Conservation (phyloP, 768 basidiomycete genomes). For the Rhodotorula toruloides region DNA sequence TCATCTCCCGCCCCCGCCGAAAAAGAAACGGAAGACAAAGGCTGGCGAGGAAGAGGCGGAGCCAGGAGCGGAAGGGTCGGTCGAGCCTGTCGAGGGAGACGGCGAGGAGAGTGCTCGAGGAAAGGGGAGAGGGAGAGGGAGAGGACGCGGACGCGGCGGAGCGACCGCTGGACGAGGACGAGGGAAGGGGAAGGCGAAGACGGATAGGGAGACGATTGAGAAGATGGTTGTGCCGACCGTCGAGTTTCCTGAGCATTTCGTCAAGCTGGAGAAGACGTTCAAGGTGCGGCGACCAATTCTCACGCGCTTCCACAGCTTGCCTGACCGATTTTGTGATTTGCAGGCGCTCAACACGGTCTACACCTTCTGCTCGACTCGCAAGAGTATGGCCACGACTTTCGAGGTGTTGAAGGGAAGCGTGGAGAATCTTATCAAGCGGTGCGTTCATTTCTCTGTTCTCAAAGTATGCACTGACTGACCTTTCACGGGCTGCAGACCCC, state of each 20-base stretch:
- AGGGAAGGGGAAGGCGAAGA: conserved; percentile 18
- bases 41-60: conserved; percentile 45
- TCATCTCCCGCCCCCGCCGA: conserved; percentile 25
- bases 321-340: no score
- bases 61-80: background rate
- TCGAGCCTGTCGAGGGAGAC: conserved; percentile 36
- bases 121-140: conserved; percentile 9
- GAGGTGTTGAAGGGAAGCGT: conserved; percentile 69
- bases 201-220: conserved; percentile 34
- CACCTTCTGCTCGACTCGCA: conserved; percentile 75
- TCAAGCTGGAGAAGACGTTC: conserved; percentile 52
- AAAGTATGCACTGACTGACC: background rate
- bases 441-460: conserved; percentile 23
- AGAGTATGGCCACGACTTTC: conserved; percentile 74
- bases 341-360: conserved; percentile 84
- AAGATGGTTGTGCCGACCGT: conserved; percentile 27
- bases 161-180: conserved; percentile 8
- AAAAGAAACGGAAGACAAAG: conserved; percentile 22
- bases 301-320: background rate
- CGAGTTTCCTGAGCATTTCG: conserved; percentile 63
- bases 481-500: conserved; percentile 55
- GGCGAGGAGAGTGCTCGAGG: conserved; percentile 39
- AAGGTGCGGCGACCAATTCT: conserved; percentile 52
- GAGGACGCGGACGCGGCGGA: conserved; percentile 5
- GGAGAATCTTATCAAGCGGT: conserved; percentile 72